A percentile compares a stretch with the other conserved stretches of the same genome.
Conservation (phyloP, 2,329 filamentous ascomycete species). For the Fusarium heterosporum region DNA sequence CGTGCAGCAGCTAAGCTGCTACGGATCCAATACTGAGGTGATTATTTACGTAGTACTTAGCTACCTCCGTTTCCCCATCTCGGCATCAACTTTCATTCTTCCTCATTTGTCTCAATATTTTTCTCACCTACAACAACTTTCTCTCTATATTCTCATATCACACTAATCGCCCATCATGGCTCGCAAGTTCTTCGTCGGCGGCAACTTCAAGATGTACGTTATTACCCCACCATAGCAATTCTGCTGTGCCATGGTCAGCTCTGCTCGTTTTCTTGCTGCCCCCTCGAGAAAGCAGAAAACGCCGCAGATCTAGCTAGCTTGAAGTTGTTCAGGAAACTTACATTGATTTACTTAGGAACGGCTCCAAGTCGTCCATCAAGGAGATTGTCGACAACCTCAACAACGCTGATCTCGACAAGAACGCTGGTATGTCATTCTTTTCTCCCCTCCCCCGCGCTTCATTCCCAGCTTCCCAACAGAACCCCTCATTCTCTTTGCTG, state of each 20-base stretch:
- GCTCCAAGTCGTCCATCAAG: constrained; percentile 88
- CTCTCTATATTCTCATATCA: constrained; percentile 3
- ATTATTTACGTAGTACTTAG: constrained; percentile 35
- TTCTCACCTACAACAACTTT: constrained; percentile 6
- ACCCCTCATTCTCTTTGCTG: constrained; percentile 16
- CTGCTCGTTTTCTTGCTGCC: constrained; percentile 20
- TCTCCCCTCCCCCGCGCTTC: constrained; percentile 18
- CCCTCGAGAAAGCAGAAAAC: constrained; percentile 44
- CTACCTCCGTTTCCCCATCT: constrained; percentile 24
- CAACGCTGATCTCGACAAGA: constrained; percentile 81
- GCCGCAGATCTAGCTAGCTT: constrained; percentile 40
- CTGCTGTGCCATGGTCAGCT: constrained; percentile 25
- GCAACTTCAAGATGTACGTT: constrained; percentile 98
- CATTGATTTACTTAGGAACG: constrained; percentile 76
- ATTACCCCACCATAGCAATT: constrained; percentile 46
- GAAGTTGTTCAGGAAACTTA: constrained; percentile 31
- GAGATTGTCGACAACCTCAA: constrained; percentile 92
- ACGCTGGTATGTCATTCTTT: constrained; percentile 69
- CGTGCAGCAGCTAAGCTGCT: constrained; percentile 23
- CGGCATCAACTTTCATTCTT: constrained; percentile 16
- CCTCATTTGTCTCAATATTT: constrained; percentile 12
- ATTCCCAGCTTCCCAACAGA: constrained; percentile 19
- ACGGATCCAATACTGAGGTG: constrained; percentile 7
- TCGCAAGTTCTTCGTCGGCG: constrained; percentile 97
- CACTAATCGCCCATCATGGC: constrained; percentile 73